These are phyloP conservation scores for Yamadazyma spencermartinsiae DNA, from an alignment of 1,139 yeast species.

Conservation along the genomic window DNA sequence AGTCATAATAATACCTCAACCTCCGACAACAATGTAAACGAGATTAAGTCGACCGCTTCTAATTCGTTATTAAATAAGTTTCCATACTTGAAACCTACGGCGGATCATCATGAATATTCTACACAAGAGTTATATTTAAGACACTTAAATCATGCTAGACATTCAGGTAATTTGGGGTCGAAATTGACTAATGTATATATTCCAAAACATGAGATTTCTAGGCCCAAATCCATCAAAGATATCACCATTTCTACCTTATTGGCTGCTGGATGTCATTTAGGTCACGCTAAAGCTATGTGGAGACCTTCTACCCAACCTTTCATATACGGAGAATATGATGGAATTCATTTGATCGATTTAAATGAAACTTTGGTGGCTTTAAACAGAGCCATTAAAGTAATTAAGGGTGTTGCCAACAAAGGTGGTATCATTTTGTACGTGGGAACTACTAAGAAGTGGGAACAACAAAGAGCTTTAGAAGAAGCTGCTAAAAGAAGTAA, in stretches of 20 bases:
- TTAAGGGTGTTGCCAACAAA: constrained; percentile 74
- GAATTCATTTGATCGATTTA: constrained; percentile 84
- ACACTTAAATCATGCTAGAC: constrained; percentile 54
- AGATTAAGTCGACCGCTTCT: constrained; percentile 31
- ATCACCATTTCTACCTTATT: constrained; percentile 66
- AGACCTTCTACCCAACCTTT: constrained; percentile 87
- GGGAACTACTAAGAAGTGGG: constrained; percentile 74
- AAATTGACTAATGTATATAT: constrained; percentile 59
- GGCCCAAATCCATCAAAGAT: constrained; percentile 58
- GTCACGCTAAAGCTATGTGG: constrained; percentile 80
- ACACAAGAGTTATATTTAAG: constrained; percentile 76
- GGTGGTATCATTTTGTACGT: constrained; percentile 86
- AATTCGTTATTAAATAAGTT: constrained; percentile 32
- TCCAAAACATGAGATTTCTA: constrained; percentile 65
- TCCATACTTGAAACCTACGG: constrained; percentile 45
- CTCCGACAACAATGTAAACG: neutral
- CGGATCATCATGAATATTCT: constrained; percentile 56
- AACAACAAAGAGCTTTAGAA: constrained; percentile 70
- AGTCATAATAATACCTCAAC: constrained; percentile 2
- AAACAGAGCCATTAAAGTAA: constrained; percentile 77
- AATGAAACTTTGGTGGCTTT: constrained; percentile 76
- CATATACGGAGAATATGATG: constrained; percentile 84
- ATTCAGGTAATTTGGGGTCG: constrained; percentile 63
- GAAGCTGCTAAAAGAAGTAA: constrained; percentile 75
- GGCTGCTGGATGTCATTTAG: constrained; percentile 94